phyloP scores from a whole-genome alignment of 73 alveolate genomes.

The Paramecium caudatum region DNA sequence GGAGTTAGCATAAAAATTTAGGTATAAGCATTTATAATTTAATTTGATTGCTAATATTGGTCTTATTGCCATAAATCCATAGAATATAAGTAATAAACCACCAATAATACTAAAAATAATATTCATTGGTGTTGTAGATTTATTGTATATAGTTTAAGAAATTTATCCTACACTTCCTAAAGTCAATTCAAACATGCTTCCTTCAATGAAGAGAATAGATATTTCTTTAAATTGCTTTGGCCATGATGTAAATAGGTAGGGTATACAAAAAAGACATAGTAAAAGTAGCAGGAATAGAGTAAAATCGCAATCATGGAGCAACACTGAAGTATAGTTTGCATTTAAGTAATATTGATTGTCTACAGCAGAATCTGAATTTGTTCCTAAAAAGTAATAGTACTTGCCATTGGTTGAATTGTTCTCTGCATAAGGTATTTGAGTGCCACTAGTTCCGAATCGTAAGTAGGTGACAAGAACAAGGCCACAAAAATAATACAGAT shows the following conservation, averaged over 20 bases:
- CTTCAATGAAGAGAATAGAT: conserved; percentile 19
- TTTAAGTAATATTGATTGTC: not conserved
- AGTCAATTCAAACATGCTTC: conserved; percentile 42
- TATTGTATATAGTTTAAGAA: not conserved
- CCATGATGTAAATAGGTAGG: not conserved
- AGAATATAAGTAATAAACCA: not conserved
- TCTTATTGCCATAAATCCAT: not conserved
- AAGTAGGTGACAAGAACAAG: not conserved
- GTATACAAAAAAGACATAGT: not conserved
- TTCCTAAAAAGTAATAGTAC: conserved; percentile 54
- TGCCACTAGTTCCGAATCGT: conserved; percentile 54
- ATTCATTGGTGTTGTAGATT: not conserved
- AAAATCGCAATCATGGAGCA: conserved; percentile 52
- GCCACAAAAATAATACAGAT: conserved; percentile 51
- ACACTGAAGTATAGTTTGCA: conserved; percentile 17
- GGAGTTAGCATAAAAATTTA: not conserved
- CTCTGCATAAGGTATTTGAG: conserved; percentile 45
- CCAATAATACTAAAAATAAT: conserved; percentile 3
- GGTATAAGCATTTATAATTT: not conserved
- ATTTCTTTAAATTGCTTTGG: not conserved
- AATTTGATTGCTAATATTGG: not conserved
- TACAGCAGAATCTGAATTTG: not conserved
- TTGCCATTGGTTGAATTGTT: conserved; percentile 38
- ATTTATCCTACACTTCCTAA: conserved; percentile 10
- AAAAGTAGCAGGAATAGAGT: not conserved